A percentile compares a stretch with the other conserved stretches of the same genome.
Evolutionary conservation across 495 filamentous ascomycete species (phyloP).

Genomic region (Neurospora sp.): DNA sequence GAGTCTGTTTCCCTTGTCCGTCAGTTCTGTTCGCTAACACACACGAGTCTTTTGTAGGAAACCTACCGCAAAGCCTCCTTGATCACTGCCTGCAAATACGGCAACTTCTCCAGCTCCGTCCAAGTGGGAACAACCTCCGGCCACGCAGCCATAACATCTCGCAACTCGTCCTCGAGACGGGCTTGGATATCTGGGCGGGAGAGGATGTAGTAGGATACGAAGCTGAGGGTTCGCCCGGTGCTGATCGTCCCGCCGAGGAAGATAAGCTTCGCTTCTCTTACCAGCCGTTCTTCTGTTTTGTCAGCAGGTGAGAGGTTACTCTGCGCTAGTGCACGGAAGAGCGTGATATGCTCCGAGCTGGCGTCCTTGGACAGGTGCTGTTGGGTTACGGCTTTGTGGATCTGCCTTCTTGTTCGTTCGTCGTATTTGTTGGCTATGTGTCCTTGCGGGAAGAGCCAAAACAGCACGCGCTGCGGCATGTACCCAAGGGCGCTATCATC

Average conservation of each 20-base stretch:
- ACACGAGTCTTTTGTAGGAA: too few relatives aligned
- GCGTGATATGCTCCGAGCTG: not conserved
- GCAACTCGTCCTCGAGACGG: slow-evolving; percentile 11
- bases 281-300: slow-evolving; percentile 12
- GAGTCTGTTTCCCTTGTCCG: not conserved
- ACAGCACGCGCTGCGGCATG: slow-evolving; percentile 1
- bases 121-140: slow-evolving; percentile 11
- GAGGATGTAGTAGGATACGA: slow-evolving; percentile 20
- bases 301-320: slow-evolving; percentile 24
- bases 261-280: slow-evolving; percentile 18
- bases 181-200: slow-evolving; percentile 6
- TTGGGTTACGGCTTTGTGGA: not conserved
- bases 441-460: slow-evolving; percentile 10
- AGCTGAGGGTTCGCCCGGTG: slow-evolving; percentile 17
- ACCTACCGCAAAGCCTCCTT: slow-evolving; percentile 26
- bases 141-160: slow-evolving; percentile 14
- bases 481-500: not conserved
- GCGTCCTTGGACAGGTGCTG: not conserved
- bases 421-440: slow-evolving; percentile 1
- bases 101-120: slow-evolving; percentile 19
- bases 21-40: not conserved
- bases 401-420: slow-evolving; percentile 3
- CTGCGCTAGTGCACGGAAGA: slow-evolving; percentile 19
- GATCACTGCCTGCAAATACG: slow-evolving; percentile 25
- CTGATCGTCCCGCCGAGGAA: slow-evolving; percentile 19